These are phyloP conservation scores for Trametes cinnabarina DNA, from an alignment of 768 basidiomycete species.

Conservation along the genomic window DNA sequence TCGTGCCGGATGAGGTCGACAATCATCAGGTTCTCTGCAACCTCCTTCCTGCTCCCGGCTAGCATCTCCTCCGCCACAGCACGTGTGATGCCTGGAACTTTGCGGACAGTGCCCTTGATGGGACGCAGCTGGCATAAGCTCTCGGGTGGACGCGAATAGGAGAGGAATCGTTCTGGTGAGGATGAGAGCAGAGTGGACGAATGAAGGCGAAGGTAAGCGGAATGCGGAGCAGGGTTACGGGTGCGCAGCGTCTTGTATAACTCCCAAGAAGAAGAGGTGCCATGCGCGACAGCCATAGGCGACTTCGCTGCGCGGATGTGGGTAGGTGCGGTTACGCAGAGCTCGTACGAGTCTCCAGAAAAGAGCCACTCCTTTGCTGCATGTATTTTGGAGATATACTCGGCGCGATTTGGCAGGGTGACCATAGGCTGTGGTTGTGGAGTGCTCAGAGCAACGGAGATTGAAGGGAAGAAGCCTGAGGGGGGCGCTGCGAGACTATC, in stretches of 20 bases:
- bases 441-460: conserved; percentile 9
- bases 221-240: conserved; percentile 86
- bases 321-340: conserved; percentile 82
- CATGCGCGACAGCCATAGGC: conserved; percentile 7
- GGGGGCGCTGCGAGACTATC: conserved; percentile 18
- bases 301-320: conserved; percentile 47
- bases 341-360: conserved; percentile 88
- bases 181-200: conserved; percentile 80
- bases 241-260: conserved; percentile 69
- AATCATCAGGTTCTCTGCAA: conserved; percentile 98
- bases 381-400: conserved; percentile 69
- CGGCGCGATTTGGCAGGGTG: conserved; percentile 51
- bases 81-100: conserved; percentile 60
- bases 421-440: conserved; percentile 29
- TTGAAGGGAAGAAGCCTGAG: conserved; percentile 6
- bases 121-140: conserved; percentile 81
- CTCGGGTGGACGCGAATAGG: conserved; percentile 63
- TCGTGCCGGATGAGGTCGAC: conserved; percentile 96
- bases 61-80: conserved; percentile 63
- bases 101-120: conserved; percentile 89
- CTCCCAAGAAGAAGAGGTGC: conserved; percentile 60
- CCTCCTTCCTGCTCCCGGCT: conserved; percentile 76
- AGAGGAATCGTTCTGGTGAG: conserved; percentile 90
- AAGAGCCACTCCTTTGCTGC: conserved; percentile 71
- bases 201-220: conserved; percentile 74